phyloP scores from a whole-genome alignment of 2,329 filamentous ascomycete genomes.

The Fusarium sacchari region DNA sequence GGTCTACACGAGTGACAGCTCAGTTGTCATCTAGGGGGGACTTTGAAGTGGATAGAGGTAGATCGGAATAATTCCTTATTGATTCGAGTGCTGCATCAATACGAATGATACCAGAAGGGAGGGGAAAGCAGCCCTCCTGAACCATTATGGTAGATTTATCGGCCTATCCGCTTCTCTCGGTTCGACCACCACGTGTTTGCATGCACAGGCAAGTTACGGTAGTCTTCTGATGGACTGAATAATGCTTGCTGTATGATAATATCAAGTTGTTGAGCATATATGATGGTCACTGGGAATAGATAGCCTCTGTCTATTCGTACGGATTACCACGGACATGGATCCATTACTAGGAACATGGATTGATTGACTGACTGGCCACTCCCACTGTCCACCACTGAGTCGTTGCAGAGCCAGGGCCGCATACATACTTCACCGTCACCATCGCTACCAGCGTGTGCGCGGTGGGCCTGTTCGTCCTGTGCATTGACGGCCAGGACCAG shows the following conservation, averaged over 20 bases:
- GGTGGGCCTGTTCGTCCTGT: conserved; percentile 23
- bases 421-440: conserved; percentile 38
- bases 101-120: background rate
- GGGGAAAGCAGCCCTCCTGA: background rate
- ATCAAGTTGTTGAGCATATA: background rate
- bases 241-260: background rate
- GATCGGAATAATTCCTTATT: background rate
- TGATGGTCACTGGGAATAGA: background rate
- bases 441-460: conserved; percentile 33
- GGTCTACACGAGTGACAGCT: background rate
- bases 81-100: background rate
- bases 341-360: conserved; percentile 1
- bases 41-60: background rate
- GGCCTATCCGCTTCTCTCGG: background rate
- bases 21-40: background rate
- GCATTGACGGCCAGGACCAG: conserved; percentile 33
- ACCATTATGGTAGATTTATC: background rate
- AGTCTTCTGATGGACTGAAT: background rate
- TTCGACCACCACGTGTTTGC: background rate
- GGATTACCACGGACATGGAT: background rate
- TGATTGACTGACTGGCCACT: background rate
- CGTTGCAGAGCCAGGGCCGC: conserved; percentile 28
- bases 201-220: background rate
- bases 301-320: background rate
- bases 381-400: conserved; percentile 8